These are phyloP conservation scores for Metschnikowia peoriensis DNA, from an alignment of 805 yeast genomes.

Conservation along the genomic window DNA sequence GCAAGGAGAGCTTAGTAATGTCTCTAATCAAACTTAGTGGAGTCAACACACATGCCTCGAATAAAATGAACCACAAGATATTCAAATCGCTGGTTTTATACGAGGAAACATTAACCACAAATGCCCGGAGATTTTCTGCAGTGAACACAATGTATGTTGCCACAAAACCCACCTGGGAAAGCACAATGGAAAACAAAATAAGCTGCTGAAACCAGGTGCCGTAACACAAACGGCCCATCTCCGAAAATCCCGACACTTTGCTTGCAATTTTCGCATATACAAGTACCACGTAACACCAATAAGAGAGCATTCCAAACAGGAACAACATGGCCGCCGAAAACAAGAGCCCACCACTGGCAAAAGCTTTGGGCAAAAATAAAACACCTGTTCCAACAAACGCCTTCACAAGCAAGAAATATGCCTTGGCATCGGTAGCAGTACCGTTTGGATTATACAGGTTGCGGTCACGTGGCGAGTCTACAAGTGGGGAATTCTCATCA, in stretches of 20 bases:
- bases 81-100: slow-evolving; percentile 38
- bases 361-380: slow-evolving; percentile 66
- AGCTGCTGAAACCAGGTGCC: slow-evolving; percentile 64
- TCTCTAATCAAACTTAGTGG: slow-evolving; percentile 75
- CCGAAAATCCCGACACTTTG: slow-evolving; percentile 74
- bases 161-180: slow-evolving; percentile 77
- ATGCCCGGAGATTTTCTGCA: slow-evolving; percentile 67
- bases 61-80: slow-evolving; percentile 44
- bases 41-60: slow-evolving; percentile 57
- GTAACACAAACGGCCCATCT: slow-evolving; percentile 62
- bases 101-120: slow-evolving; percentile 50
- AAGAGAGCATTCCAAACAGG: slow-evolving; percentile 68
- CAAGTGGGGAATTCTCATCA: slow-evolving; percentile 40
- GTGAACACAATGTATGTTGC: slow-evolving; percentile 82
- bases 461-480: slow-evolving; percentile 13
- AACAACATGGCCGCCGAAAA: slow-evolving; percentile 54
- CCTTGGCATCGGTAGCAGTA: slow-evolving; percentile 70
- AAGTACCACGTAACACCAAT: slow-evolving; percentile 72
- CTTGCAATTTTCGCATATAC: slow-evolving; percentile 57
- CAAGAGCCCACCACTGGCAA: slow-evolving; percentile 67
- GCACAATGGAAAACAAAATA: slow-evolving; percentile 60
- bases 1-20: slow-evolving; percentile 69
- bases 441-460: slow-evolving; percentile 35
- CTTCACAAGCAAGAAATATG: slow-evolving; percentile 67
- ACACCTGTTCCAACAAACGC: slow-evolving; percentile 80